Base-by-base conservation (phyloP, 805 yeast genomes). In the Peterozyma xylosa region DNA sequence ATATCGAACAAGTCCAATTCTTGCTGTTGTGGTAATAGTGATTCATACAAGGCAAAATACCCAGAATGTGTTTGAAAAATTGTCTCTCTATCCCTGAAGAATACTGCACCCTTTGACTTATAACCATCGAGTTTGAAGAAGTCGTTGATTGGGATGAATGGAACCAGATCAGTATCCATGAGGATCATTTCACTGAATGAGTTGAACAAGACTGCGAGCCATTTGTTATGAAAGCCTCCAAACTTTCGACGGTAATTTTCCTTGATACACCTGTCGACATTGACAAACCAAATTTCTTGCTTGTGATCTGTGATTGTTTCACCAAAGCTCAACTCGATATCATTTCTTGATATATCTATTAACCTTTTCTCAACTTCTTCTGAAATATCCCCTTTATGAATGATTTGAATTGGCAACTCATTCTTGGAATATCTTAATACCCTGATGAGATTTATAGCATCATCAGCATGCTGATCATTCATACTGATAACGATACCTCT, bases 401-500 rank as follows among this genome's bases (percentile, higher is more conserved):
- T 58, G 37, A 72, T 63, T 49, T 73, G 71, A 42, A 75, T 63
- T 1, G 86, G 86, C 3, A 71, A 53, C 18, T 58, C 59, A 52
- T 75, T 78, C 50, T 71, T 64, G 36, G 76, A 63, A 5, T 75
- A 68, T 30, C 85, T 60, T 33, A 80, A 58, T 0, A 77, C 60
- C 9, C 78, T 52, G 2, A 78, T 62, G 30, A 79, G 58, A 43
- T 72, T 73, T 9, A 67, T 59, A 18, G 75, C 50, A 45, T 78
- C 83, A 16, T 67, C 63, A 15, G 63, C 59, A 43, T 74, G 68
- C 13, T 57, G 57, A 45, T 78, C 72, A 14, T 72, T 56, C 1
- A 74, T 73, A 3, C 82, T 71, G 3, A 80, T 56, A 1, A 76
- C 83, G 27, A 78, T 72, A 3, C 86, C 86, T 46, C 60, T 60